A percentile compares a stretch with the other conserved stretches of the same genome.
Evolutionary conservation across 495 filamentous ascomycete species (phyloP).

Genomic region (Penicillium longicatenatum): DNA sequence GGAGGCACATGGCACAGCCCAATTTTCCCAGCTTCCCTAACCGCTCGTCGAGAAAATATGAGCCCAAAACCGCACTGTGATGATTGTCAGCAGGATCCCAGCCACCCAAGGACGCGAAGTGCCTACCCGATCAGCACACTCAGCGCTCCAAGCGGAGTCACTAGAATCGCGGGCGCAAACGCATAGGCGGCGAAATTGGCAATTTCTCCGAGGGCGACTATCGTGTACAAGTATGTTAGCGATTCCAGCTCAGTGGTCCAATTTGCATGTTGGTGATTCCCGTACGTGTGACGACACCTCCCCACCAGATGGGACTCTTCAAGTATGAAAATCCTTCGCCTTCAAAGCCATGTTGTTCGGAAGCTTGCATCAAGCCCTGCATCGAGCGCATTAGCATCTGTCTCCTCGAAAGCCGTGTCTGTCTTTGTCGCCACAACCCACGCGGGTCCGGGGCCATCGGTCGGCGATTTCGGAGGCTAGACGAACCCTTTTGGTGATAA

Average conservation of each 20-base stretch:
- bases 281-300: slow-evolving; percentile 83
- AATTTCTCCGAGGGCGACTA: slow-evolving; percentile 81
- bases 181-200: slow-evolving; percentile 98
- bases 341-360: slow-evolving; percentile 90
- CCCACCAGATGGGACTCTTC: slow-evolving; percentile 93
- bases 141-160: slow-evolving; percentile 90
- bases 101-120: neutral
- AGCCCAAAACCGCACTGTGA: slow-evolving; percentile 79
- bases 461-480: slow-evolving; percentile 12
- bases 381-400: slow-evolving; percentile 21
- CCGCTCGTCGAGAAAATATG: slow-evolving; percentile 89
- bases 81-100: slow-evolving; percentile 32
- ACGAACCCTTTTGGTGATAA: slow-evolving; percentile 88
- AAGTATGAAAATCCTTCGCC: slow-evolving; percentile 95
- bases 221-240: slow-evolving; percentile 13
- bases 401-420: neutral
- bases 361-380: slow-evolving; percentile 86
- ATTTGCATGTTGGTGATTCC: slow-evolving; percentile 1
- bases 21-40: slow-evolving; percentile 88
- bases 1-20: slow-evolving; percentile 93
- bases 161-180: slow-evolving; percentile 95
- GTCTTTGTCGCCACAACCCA: neutral
- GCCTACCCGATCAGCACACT: slow-evolving; percentile 86
- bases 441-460: neutral
- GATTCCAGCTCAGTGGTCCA: slow-evolving; percentile 8